A percentile compares a stretch with the other conserved stretches of the same genome.
These are phyloP conservation scores for Suillus placidus DNA, from an alignment of 768 basidiomycete species.

Conservation along the genomic window DNA sequence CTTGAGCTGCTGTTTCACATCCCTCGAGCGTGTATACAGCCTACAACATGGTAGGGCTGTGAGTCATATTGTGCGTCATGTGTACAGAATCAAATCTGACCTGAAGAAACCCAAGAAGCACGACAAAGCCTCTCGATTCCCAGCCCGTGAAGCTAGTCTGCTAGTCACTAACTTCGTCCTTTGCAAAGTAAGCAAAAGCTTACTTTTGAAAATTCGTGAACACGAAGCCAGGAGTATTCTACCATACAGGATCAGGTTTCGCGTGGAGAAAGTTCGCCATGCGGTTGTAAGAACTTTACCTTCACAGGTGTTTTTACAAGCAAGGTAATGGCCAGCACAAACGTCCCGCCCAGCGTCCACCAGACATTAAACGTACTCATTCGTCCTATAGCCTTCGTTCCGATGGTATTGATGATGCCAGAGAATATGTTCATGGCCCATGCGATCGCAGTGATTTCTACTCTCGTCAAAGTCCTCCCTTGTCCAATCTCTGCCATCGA, in stretches of 20 bases:
- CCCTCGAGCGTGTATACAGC: constrained; percentile 63
- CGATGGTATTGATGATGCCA: constrained; percentile 58
- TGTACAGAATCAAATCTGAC: background rate
- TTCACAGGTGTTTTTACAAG: constrained; percentile 57
- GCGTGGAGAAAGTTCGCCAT: constrained; percentile 18
- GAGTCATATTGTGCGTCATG: background rate
- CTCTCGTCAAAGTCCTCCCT: constrained; percentile 45
- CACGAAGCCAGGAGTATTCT: constrained; percentile 57
- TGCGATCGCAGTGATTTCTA: constrained; percentile 55
- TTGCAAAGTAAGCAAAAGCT: constrained; percentile 9
- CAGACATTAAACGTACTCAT: constrained; percentile 60
- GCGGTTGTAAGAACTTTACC: constrained; percentile 34
- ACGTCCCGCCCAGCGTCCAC: constrained; percentile 63
- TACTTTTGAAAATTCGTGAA: constrained; percentile 62
- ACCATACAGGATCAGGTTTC: constrained; percentile 1
- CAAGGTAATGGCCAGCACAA: constrained; percentile 57
- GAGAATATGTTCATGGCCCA: constrained; percentile 61
- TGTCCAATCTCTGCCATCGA: constrained; percentile 53
- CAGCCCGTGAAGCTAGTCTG: constrained; percentile 55
- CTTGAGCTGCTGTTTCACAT: constrained; percentile 64
- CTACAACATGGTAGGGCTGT: constrained; percentile 42
- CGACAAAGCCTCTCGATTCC: constrained; percentile 55
- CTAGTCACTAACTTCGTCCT: background rate
- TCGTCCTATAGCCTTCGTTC: constrained; percentile 57
- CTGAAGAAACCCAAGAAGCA: constrained; percentile 52